A percentile compares a stretch with the other conserved stretches of the same genome.
phyloP scores from a whole-genome alignment of 2,329 filamentous ascomycete species.

The Aspergillus tamarii region DNA sequence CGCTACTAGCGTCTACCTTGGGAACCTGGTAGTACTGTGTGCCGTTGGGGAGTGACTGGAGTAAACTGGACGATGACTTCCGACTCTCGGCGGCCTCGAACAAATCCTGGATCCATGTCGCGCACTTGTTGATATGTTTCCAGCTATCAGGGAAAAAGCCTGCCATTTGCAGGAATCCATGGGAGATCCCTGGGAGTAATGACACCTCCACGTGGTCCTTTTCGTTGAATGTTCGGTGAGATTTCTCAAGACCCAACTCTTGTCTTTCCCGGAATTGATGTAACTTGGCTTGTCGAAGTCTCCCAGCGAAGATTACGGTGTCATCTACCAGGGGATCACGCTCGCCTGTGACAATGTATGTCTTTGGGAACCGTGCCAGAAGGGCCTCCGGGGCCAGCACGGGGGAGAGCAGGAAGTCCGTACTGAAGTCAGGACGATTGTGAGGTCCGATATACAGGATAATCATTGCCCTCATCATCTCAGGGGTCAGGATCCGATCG shows the following conservation, averaged over 20 bases:
- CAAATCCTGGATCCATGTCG: conserved; percentile 78
- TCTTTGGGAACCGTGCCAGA: conserved; percentile 86
- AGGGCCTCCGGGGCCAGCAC: conserved; percentile 84
- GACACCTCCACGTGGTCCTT: conserved; percentile 78
- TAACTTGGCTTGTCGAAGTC: conserved; percentile 77
- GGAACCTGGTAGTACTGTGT: background rate
- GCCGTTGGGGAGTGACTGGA: conserved; percentile 13
- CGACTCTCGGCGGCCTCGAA: conserved; percentile 52
- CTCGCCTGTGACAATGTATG: conserved; percentile 91
- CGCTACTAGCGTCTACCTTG: conserved; percentile 16
- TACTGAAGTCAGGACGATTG: conserved; percentile 87
- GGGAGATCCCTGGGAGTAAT: conserved; percentile 84
- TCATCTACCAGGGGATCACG: conserved; percentile 95
- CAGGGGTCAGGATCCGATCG: conserved; percentile 88
- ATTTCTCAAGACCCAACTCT: conserved; percentile 59
- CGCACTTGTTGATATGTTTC: conserved; percentile 80
- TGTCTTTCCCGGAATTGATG: conserved; percentile 59
- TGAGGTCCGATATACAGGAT: conserved; percentile 95
- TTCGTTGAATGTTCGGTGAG: conserved; percentile 65
- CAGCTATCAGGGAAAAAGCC: conserved; percentile 85
- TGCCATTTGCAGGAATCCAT: conserved; percentile 93
- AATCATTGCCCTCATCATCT: conserved; percentile 99
- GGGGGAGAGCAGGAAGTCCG: conserved; percentile 87
- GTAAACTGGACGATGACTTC: conserved; percentile 23
- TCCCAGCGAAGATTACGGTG: conserved; percentile 91